Evolutionary conservation across 2,329 filamentous ascomycete genomes (phyloP), one percentile per base, ranked within the genome.

Genomic region (Emmonsiellopsis sp.): DNA sequence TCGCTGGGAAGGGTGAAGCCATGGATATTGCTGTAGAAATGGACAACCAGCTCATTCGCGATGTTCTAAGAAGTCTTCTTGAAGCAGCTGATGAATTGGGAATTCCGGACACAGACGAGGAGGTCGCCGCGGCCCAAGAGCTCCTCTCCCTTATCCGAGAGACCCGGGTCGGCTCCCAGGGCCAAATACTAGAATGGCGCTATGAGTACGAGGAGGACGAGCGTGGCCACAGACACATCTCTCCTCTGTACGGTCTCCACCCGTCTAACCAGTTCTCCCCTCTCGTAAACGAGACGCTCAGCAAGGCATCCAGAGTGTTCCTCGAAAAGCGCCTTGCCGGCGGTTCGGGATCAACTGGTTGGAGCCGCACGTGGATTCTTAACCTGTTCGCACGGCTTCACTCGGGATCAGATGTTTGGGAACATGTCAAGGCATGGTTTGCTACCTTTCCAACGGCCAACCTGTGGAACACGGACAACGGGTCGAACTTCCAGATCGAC

Each of bases 171-270:
- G 57, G 21, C 36, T 56, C 57, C 14, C 52, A 58, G 33, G 64
- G 65, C 0, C 61, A 63, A 21, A 60, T 67, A 13, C 60, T 64
- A 21, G 65, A 68, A 58, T 68, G 67, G 65, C 59, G 57, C 17
- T 49, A 63, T 9, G 68, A 71, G n/a, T 68, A 68, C 45, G 51
- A 63, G 17, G 68, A 71, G 52, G 61, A 65, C 1, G 76, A 77
- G 40, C 73, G 71, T 0, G 76, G 75, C 0, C 76, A 79, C 53
- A 68, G 77, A 0, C 77, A 79, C 51, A 67, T 79, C 7, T 77
- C 73, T 0, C 76, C 75, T 43, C 68, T 78, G 1, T 76, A 73
- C 45, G 75, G 70, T 0, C 67, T 79, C 1, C 74, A 72, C 49
- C 76, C 77, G 0, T 73, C 72, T 0, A 63, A 62, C 2, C 58